Evolutionary conservation across 2,329 filamentous ascomycete genomes (phyloP), one percentile per base, ranked within the genome.

Genomic region (Penicillium sclerotigenum): DNA sequence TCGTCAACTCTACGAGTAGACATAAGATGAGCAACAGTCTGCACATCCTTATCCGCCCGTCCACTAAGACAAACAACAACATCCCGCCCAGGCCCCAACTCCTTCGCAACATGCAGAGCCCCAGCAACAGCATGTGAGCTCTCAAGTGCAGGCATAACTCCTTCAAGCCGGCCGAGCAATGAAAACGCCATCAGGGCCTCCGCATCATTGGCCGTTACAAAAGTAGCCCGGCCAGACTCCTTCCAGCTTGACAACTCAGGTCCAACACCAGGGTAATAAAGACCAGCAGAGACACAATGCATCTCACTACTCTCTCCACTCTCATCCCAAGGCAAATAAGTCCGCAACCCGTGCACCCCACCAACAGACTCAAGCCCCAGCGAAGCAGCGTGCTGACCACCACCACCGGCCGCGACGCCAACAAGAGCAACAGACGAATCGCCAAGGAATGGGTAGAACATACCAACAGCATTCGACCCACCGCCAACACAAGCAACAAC

Each of bases 401-500:
- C 91, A 54, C 92, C 93, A 37, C 90, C 92, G 2, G 93, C 93
- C 79, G 97, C 93, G 1, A 97, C 91, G 58, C 93, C 94, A 13
- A 97, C 81, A 5, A 96, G 82, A 75, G 91, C 89, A 52, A 97
- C 93, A 48, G 81, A 85, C 0, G 81, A 80, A 67, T 97, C 91
- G 22, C 89, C 84, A 54, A 87, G 81, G 77, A 97, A 99, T 34
- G 93, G 92, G 73, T 91, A 93, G 78, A 97, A 97, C 92, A 97
- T 97, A 76, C 94, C 94, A 1, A 88, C 86, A 1, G 93, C 92
- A 70, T 97, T 97, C 70, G 87, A 91, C 48, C 93, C 93, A 61
- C 93, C 93, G 42, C 93, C 94, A 3, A 97, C 92, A 69, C 93
- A 97, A 4, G 94, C 92, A 16, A 97, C 90, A n/a, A 97, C 91